Evolutionary conservation across 2,329 filamentous ascomycete species (phyloP), one percentile per base, ranked within the genome.

Genomic region (Trichoderma oligosporum): DNA sequence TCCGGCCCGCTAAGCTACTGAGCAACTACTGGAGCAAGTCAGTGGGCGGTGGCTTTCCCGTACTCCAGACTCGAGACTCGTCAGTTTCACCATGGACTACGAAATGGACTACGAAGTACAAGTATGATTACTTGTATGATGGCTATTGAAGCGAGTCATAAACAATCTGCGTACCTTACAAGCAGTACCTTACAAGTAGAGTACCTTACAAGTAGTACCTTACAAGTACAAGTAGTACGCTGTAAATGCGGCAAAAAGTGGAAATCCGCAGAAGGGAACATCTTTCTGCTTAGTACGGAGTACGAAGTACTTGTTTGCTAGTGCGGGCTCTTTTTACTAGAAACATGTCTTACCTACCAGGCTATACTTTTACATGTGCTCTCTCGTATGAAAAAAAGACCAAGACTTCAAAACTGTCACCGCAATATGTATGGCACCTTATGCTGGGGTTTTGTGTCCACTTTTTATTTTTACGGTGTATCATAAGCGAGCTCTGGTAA

Each of bases 1-100:
- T 44, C 61, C 55, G 61, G 56, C 48, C 60, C 49, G 48, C 52
- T 59, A 45, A 36, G 55, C 52, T 48, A 54, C 52, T 36, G 53
- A 39, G 25, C 27, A 29, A 38, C 44, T 55, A 14, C 51, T 51
- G 22, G 14, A 16, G 27, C 51, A 44, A 33, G 39, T 25, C 41
- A 24, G 44, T 46, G 25, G 42, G 42, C 51, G 51, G 39, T 54
- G 39, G 39, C 51, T 54, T 54, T 54, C 25, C 47, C 33, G 46
- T 22, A 18, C 46, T 18, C 49, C 27, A 35, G 38, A 16, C 18
- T 16, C 18, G 45, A n/a, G 16, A 42, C 33, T 33, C 49, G 38
- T 7, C 49, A 33, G 49, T 53, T 53, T 53, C 49, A 53, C 49
- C 49, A 53, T 53, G 12, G 38, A 24, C 36, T n/a, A n/a, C n/a